These are phyloP conservation scores for Holtermannia corniformis DNA, from an alignment of 768 basidiomycete species.

Conservation along the genomic window DNA sequence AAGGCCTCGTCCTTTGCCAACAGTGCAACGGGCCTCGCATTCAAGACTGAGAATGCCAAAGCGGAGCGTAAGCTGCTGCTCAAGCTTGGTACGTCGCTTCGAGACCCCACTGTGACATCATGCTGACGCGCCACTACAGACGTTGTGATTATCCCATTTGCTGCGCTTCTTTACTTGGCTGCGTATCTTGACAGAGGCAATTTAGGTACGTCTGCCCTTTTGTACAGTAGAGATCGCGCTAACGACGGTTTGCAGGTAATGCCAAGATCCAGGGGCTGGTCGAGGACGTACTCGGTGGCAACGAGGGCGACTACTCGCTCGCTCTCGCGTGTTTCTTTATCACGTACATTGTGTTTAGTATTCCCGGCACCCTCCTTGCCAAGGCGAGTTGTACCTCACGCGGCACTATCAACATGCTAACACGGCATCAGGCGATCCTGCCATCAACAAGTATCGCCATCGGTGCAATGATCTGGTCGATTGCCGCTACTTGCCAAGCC, in stretches of 20 bases:
- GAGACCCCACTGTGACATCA: neutral
- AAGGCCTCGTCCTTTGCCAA: conserved; percentile 21
- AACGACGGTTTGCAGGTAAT: conserved; percentile 24
- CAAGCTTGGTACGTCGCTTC: conserved; percentile 27
- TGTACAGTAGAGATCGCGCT: no score
- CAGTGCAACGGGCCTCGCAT: conserved; percentile 12
- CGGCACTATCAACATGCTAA: neutral
- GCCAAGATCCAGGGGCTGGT: conserved; percentile 40
- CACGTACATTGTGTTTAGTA: conserved; percentile 37
- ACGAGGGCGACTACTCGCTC: conserved; percentile 40
- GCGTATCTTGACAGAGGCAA: conserved; percentile 45
- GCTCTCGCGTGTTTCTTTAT: conserved; percentile 40
- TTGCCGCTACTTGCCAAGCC: conserved; percentile 42
- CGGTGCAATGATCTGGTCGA: conserved; percentile 43
- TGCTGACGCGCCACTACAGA: conserved; percentile 18
- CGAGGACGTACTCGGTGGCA: conserved; percentile 28
- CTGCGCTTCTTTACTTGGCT: conserved; percentile 41
- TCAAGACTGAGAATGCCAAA: conserved; percentile 14
- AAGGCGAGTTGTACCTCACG: conserved; percentile 3
- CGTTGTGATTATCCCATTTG: conserved; percentile 41
- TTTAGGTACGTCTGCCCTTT: conserved; percentile 9
- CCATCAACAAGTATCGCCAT: conserved; percentile 41
- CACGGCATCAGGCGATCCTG: conserved; percentile 17
- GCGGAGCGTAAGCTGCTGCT: conserved; percentile 24
- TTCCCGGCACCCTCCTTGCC: conserved; percentile 44